phyloP scores from a whole-genome alignment of 2,329 filamentous ascomycete genomes.

The Pseudogymnoascus sp. region DNA sequence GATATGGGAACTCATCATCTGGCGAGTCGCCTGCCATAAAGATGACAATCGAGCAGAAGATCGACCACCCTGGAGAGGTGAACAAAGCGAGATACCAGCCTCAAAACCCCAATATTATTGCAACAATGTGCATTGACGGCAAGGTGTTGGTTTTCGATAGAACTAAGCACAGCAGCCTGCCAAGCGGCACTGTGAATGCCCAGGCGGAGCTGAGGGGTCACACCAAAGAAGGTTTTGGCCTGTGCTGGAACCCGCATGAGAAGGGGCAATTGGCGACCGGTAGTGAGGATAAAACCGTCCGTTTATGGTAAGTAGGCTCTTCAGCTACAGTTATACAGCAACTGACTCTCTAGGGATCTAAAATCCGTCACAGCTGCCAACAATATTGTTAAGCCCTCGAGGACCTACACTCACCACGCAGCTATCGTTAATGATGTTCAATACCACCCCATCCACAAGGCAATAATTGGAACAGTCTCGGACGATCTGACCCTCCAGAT shows the following conservation, averaged over 20 bases:
- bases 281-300: slow-evolving; percentile 85
- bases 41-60: slow-evolving; percentile 89
- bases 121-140: slow-evolving; percentile 81
- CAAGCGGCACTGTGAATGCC: slow-evolving; percentile 65
- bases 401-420: slow-evolving; percentile 78
- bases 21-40: slow-evolving; percentile 68
- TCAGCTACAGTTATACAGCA: not conserved
- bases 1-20: slow-evolving; percentile 63
- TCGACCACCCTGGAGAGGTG: slow-evolving; percentile 91
- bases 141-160: slow-evolving; percentile 90
- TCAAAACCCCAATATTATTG: slow-evolving; percentile 93
- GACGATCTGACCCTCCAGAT: slow-evolving; percentile 92
- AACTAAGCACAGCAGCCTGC: slow-evolving; percentile 79
- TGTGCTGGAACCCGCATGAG: slow-evolving; percentile 83
- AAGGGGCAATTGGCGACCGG: slow-evolving; percentile 80
- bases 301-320: slow-evolving; percentile 60
- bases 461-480: slow-evolving; percentile 85
- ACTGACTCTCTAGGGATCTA: slow-evolving; percentile 54
- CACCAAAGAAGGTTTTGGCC: slow-evolving; percentile 78
- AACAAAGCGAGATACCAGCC: slow-evolving; percentile 98
- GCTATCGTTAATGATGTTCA: slow-evolving; percentile 96
- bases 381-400: slow-evolving; percentile 60
- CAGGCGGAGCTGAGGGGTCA: slow-evolving; percentile 84
- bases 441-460: slow-evolving; percentile 78
- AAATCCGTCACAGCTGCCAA: slow-evolving; percentile 63